Conservation (phyloP, 106 monocot genomes). For the Apostasia ramifera region DNA sequence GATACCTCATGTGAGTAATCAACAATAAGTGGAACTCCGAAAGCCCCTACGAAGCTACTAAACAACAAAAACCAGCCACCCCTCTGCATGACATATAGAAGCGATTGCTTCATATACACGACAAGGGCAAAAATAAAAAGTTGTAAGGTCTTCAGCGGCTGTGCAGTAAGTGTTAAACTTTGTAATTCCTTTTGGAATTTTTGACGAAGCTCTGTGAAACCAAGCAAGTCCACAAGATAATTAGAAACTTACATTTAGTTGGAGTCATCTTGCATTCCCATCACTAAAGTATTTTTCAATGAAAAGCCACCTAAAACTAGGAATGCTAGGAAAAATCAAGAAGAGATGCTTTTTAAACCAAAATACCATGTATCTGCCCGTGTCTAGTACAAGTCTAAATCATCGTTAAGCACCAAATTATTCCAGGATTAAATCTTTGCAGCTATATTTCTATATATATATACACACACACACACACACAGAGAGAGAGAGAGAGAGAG, state of each 20-base stretch:
- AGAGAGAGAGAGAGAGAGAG: no score
- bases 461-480: no score
- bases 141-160: conserved; percentile 55
- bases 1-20: conserved; percentile 76
- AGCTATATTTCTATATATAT: no score
- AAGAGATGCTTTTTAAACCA: no score
- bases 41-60: conserved; percentile 18
- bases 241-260: background rate
- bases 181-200: conserved; percentile 55
- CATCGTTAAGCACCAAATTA: no score
- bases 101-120: conserved; percentile 32
- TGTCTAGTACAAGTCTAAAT: no score
- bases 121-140: conserved; percentile 53
- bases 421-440: no score
- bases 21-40: conserved; percentile 33
- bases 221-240: background rate
- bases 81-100: conserved; percentile 42
- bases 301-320: no score
- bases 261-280: no score
- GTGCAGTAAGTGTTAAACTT: conserved; percentile 62
- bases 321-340: no score
- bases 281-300: no score
- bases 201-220: conserved; percentile 55
- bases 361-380: no score
- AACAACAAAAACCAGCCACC: conserved; percentile 36